Evolutionary conservation across 441 rosid genomes (phyloP), one percentile per base, ranked within the genome.

Genomic region (Sinapis alba): DNA sequence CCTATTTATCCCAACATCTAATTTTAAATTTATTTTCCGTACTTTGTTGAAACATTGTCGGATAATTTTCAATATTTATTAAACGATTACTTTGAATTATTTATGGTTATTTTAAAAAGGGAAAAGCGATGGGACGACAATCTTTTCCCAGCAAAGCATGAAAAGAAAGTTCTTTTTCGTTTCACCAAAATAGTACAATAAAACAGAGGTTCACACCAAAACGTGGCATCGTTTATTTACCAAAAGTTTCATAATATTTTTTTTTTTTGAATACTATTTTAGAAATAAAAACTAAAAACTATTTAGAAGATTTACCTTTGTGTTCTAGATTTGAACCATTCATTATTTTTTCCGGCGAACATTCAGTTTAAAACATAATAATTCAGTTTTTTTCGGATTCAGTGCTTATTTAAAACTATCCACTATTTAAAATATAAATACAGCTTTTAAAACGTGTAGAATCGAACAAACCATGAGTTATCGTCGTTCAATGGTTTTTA

Each of bases 1-100:
- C 43, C 74, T 67, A 62, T 70, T 43, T 63, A 64, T 78, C 74
- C 74, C 70, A 72, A 59, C 77, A 72, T 60, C 58, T 50, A 12
- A 5, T n/a, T n/a, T 45, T 45, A 21, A 23, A 56, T 53, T 32
- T 66, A 67, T 66, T 67, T 57, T 72, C 70, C 81, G 74, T 78
- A 78, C 74, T 70, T 51, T 77, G 63, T 27, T 65, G 50, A 20
- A 53, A 70, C 59, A 66, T 51, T 66, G 72, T 72, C 73, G 53
- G 53, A 51, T 65, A 34, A 47, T 16, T 56, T 32, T 34, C 21
- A 21, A 3, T 60, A 32, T 63, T 1, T 32, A 24, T 9, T 6
- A 36, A 12, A 19, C 19, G 36, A 62, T 62, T 38, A 10, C 57
- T 64, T 70, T 45, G 3, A 24, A 28, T 64, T 65, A 54, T 66